Evolutionary conservation across 2,329 filamentous ascomycete species (phyloP), one percentile per base, ranked within the genome.

Genomic region (Phyllosticta paracitricarpa): DNA sequence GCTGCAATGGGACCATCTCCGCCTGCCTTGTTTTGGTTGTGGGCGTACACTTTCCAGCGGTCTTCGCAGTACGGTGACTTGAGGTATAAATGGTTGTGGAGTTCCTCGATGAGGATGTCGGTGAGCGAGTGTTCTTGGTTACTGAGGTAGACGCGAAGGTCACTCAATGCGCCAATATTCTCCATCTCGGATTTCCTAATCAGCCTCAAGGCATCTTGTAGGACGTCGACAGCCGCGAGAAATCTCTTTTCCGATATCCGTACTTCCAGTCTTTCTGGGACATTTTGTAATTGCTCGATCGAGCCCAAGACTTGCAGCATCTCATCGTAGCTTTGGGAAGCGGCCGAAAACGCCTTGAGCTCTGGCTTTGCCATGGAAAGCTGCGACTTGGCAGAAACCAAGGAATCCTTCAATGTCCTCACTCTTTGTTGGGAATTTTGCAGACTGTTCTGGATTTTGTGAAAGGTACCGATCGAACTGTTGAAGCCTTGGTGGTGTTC

Each of bases 401-500:
- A 79, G n/a, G 90, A 91, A 62, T 91, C 85, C 73, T 93, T 94
- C 64, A 99, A 79, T 12, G 81, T 79, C 62, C 93, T 85, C 59
- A 99, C 90, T 63, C 91, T 86, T 69, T 86, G 86, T 75, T 99
- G 94, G 17, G 91, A 96, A 57, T 84, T 81, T 68, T 93, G 89
- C 66, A 99, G 94, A 75, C 91, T 96, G 58, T 87, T 85, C 74
- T 99, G 94, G 64, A 99, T 99, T 75, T 96, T 97, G 79, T 99
- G 95, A 71, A 97, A 99, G 22, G 93, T 97, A 73, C 93, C 94
- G 65, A 99, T 97, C 57, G 93, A 97, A 74, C 91, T 96, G 77
- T 97, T 99, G 82, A 99, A 99, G 55, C 94, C 95, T 74, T 99
- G 94, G 71, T 99, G 93, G 71, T 99, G 93, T 77, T 99, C 93